These are phyloP conservation scores for Pholiota conissans DNA, from an alignment of 768 basidiomycete genomes.

Conservation along the genomic window DNA sequence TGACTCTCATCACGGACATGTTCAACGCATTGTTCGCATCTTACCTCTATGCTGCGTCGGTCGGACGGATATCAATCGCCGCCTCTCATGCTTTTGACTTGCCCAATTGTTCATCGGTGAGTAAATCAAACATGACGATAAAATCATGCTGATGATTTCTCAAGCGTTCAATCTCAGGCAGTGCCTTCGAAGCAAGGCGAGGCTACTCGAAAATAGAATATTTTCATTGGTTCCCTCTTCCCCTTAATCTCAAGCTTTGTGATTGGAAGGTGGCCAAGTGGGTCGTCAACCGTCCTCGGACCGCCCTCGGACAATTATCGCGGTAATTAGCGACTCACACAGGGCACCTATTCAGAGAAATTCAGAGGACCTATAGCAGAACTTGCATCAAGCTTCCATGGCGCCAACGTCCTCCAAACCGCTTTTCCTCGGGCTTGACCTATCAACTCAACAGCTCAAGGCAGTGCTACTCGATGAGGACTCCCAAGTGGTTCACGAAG, in stretches of 20 bases:
- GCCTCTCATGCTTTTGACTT: too few species aligned
- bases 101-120: not conserved
- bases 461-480: slow-evolving; percentile 65
- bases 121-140: not conserved
- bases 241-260: not conserved
- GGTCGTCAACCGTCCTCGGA: slow-evolving; percentile 3
- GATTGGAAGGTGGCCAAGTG: not conserved
- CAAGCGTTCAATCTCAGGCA: not conserved
- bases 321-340: not conserved
- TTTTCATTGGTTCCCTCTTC: not conserved
- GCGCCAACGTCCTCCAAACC: slow-evolving; percentile 14
- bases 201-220: not conserved
- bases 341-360: not conserved
- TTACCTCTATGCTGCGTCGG: too few species aligned
- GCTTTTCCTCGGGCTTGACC: slow-evolving; percentile 78
- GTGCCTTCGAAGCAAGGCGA: not conserved
- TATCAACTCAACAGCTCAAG: slow-evolving; percentile 86
- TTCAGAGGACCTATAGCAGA: not conserved
- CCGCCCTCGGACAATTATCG: slow-evolving; percentile 10
- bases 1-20: too few species aligned
- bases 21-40: too few species aligned
- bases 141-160: not conserved
- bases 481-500: slow-evolving; percentile 61
- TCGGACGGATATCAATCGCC: too few species aligned
- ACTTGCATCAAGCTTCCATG: slow-evolving; percentile 7